These are phyloP conservation scores for Forsythia suspensa DNA, from an alignment of 257 asterid species.

Conservation along the genomic window DNA sequence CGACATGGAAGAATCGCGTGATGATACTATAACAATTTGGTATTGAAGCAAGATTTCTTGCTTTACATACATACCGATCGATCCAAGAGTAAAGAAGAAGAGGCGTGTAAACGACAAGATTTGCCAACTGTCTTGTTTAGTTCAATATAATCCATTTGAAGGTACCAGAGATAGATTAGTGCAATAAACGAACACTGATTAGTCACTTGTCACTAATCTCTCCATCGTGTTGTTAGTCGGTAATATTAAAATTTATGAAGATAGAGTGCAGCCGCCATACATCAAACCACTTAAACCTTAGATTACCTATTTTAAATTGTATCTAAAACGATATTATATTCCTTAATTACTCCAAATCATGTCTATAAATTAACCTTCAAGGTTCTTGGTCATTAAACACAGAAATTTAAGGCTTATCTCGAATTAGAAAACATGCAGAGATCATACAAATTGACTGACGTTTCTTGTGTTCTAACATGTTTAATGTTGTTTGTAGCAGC, in stretches of 20 bases:
- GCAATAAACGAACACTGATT: conserved; percentile 5
- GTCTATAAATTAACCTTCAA: conserved; percentile 29
- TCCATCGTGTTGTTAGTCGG: not conserved
- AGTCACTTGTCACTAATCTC: not conserved
- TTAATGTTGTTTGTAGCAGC: conserved; percentile 33
- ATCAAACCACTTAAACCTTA: conserved; percentile 19
- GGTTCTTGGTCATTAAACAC: not conserved
- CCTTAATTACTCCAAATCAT: conserved; percentile 20
- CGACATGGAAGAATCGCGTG: too few relatives aligned
- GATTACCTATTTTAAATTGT: conserved; percentile 16
- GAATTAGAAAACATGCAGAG: conserved; percentile 30
- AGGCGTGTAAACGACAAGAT: not conserved
- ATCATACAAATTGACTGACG: conserved; percentile 8
- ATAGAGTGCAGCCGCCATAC: conserved; percentile 28
- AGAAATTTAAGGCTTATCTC: not conserved
- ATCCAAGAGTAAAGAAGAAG: not conserved
- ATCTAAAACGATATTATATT: conserved; percentile 14
- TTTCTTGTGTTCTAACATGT: conserved; percentile 20
- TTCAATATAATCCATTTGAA: not conserved
- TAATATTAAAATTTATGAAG: not conserved
- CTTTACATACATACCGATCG: too few relatives aligned
- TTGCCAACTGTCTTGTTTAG: not conserved
- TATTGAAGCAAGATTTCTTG: too few relatives aligned
- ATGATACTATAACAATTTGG: too few relatives aligned
- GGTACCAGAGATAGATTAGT: not conserved